phyloP scores from a whole-genome alignment of 1,139 yeast species.

The Geotrichum europaeum region DNA sequence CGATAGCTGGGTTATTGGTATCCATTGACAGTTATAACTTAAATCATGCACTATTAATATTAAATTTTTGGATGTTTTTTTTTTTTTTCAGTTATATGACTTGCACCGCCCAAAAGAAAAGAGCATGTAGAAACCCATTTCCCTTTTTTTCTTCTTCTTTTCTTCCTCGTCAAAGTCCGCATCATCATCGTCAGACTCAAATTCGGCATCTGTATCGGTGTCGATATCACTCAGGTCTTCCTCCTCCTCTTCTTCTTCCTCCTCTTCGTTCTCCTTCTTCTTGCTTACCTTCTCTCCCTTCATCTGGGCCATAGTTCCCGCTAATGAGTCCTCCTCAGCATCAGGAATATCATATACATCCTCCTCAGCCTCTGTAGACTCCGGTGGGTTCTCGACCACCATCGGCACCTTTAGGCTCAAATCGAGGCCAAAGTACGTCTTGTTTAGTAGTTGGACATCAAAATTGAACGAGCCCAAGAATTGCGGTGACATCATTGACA shows the following conservation, averaged over 20 bases:
- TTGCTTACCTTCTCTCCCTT: conserved; percentile 42
- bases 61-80: neutral
- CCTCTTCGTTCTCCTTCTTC: conserved; percentile 29
- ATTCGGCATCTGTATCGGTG: conserved; percentile 18
- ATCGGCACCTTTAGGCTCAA: conserved; percentile 36
- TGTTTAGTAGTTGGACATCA: conserved; percentile 31
- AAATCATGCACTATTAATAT: neutral
- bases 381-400: conserved; percentile 35
- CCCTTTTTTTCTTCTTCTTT: conserved; percentile 8
- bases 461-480: conserved; percentile 56
- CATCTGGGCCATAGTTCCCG: conserved; percentile 49
- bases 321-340: conserved; percentile 72
- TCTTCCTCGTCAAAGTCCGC: conserved; percentile 1
- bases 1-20: neutral
- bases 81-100: neutral
- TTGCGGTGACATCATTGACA: conserved; percentile 67
- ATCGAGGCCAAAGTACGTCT: conserved; percentile 39
- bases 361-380: conserved; percentile 22
- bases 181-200: conserved; percentile 15
- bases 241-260: conserved; percentile 24
- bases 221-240: conserved; percentile 16
- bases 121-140: neutral
- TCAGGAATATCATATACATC: conserved; percentile 39
- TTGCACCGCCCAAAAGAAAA: neutral
- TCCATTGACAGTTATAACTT: neutral